Evolutionary conservation across 2,329 filamentous ascomycete species (phyloP).

Genomic region (Ophiocordyceps australis): DNA sequence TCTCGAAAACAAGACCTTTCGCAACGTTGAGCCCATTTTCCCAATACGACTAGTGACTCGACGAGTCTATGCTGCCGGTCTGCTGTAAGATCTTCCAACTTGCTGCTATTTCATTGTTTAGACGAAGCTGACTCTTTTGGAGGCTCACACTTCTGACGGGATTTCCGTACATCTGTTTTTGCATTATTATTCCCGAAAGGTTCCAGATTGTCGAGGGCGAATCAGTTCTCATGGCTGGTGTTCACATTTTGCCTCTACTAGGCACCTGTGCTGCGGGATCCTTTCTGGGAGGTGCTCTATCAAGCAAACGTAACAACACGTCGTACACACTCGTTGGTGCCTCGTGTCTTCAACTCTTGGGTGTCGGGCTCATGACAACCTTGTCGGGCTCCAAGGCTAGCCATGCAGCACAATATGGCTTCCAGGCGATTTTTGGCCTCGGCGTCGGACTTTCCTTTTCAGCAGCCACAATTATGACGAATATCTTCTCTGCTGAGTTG

Average conservation of each 20-base stretch:
- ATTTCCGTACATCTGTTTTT: conserved; percentile 37
- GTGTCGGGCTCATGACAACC: conserved; percentile 29
- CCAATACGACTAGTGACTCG: conserved; percentile 27
- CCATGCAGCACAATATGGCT: conserved; percentile 28
- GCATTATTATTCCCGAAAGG: conserved; percentile 38
- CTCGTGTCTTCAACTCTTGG: conserved; percentile 31
- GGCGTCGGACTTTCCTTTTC: conserved; percentile 41
- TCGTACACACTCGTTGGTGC: conserved; percentile 29
- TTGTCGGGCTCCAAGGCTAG: conserved; percentile 13
- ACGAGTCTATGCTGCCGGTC: conserved; percentile 29
- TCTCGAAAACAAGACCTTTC: conserved; percentile 17
- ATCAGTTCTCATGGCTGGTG: conserved; percentile 31
- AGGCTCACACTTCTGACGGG: conserved; percentile 38
- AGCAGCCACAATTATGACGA: conserved; percentile 37
- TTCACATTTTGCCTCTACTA: conserved; percentile 40
- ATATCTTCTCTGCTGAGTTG: conserved; percentile 26
- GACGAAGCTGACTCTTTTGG: neutral
- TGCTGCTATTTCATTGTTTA: too few species aligned
- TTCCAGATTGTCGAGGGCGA: conserved; percentile 41
- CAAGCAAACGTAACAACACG: conserved; percentile 33
- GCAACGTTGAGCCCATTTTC: conserved; percentile 33
- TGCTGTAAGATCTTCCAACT: conserved; percentile 25
- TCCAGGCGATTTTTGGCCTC: conserved; percentile 36
- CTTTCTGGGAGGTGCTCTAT: conserved; percentile 33
- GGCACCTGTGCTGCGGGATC: conserved; percentile 36